phyloP scores from a whole-genome alignment of 306 rosid genomes.

The Canavalia gladiata region DNA sequence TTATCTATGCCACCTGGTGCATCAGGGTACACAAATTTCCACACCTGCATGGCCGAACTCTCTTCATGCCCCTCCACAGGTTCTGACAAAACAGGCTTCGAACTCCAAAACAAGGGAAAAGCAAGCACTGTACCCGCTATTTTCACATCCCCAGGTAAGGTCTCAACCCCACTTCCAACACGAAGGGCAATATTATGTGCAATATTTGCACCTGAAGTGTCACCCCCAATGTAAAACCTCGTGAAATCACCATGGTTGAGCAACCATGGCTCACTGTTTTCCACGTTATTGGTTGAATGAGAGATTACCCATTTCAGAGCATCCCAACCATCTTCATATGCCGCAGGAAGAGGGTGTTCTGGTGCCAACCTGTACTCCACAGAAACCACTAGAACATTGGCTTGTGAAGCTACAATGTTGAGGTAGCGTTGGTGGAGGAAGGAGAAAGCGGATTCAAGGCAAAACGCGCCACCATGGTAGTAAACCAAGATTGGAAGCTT shows the following conservation, averaged over 20 bases:
- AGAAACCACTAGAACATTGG: slow-evolving; percentile 59
- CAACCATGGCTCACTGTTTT: slow-evolving; percentile 59
- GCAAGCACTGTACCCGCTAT: slow-evolving; percentile 47
- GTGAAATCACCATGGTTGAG: slow-evolving; percentile 55
- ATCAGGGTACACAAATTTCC: slow-evolving; percentile 57
- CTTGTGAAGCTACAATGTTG: slow-evolving; percentile 52
- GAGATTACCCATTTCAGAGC: slow-evolving; percentile 64
- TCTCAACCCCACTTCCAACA: slow-evolving; percentile 45
- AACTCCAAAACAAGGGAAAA: slow-evolving; percentile 58
- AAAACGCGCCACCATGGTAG: slow-evolving; percentile 70
- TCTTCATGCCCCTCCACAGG: slow-evolving; percentile 33
- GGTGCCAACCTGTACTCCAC: slow-evolving; percentile 71
- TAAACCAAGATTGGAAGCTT: slow-evolving; percentile 68
- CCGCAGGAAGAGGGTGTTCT: slow-evolving; percentile 63
- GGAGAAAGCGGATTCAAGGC: slow-evolving; percentile 70
- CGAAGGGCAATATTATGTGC: slow-evolving; percentile 52
- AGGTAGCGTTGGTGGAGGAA: slow-evolving; percentile 60
- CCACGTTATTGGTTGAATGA: background rate
- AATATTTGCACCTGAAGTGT: slow-evolving; percentile 57
- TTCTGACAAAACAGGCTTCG: slow-evolving; percentile 50
- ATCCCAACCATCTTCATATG: slow-evolving; percentile 61
- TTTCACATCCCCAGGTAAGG: slow-evolving; percentile 47
- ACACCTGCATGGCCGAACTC: slow-evolving; percentile 27
- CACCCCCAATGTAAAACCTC: slow-evolving; percentile 55
- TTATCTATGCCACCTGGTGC: slow-evolving; percentile 58